Evolutionary conservation across 2,329 filamentous ascomycete genomes (phyloP), one percentile per base, ranked within the genome.

Genomic region (Xylaria sp.): DNA sequence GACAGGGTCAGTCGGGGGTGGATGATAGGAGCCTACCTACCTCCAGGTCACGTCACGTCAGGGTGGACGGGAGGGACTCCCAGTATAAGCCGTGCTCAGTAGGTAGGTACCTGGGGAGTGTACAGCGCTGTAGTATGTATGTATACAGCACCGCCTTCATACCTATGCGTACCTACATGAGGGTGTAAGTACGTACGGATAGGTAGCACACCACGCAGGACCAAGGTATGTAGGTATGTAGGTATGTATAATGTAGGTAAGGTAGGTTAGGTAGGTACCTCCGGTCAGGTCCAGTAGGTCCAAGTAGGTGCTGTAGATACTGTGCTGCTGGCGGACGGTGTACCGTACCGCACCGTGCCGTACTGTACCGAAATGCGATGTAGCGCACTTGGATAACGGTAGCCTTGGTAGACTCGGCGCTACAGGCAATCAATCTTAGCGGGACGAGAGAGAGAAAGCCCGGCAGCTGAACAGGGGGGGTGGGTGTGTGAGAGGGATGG

Each of bases 201-300:
- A n/a, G n/a, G n/a, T n/a, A n/a, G n/a, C n/a, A n/a, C n/a, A n/a
- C n/a, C n/a, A n/a, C n/a, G n/a, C n/a, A n/a, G n/a, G n/a, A n/a
- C n/a, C n/a, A n/a, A n/a, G n/a, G n/a, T n/a, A n/a, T n/a, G n/a
- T n/a, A n/a, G n/a, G n/a, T n/a, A n/a, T n/a, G n/a, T n/a, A n/a
- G n/a, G n/a, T n/a, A n/a, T n/a, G n/a, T n/a, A n/a, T n/a, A n/a
- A n/a, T n/a, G n/a, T n/a, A n/a, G n/a, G n/a, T n/a, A n/a, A n/a
- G n/a, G n/a, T n/a, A n/a, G n/a, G n/a, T n/a, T n/a, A n/a, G n/a
- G 33, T 50, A 39, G 67, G 58, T 54, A 63, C 55, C 63, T 57
- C 62, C 60, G 42, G 45, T 13, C 15, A 49, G 45, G 45, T 25
- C 7, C 17, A 54, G 6, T 25, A 39, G 17, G 15, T 31, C 5